Conservation (phyloP, 441 rosid genomes). For the Gossypium schwendimanii region DNA sequence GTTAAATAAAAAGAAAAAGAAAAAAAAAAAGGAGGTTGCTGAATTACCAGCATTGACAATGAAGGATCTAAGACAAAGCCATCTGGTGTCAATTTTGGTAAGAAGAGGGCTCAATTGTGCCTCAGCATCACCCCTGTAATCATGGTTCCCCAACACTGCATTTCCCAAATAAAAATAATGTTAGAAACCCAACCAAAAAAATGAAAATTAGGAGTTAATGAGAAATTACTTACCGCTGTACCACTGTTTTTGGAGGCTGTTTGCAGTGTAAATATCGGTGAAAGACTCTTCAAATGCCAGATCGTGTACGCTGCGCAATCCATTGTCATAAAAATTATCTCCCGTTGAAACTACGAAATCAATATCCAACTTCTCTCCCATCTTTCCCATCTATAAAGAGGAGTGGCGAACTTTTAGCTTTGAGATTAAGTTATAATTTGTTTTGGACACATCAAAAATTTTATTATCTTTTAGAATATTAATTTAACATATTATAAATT, state of each 20-base stretch:
- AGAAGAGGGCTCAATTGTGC: slow-evolving; percentile 64
- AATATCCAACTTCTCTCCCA: slow-evolving; percentile 40
- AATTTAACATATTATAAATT: too few species aligned
- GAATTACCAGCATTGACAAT: slow-evolving; percentile 49
- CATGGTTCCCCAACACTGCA: slow-evolving; percentile 84
- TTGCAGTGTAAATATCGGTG: slow-evolving; percentile 44
- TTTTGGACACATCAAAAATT: too few species aligned
- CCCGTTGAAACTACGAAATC: slow-evolving; percentile 70
- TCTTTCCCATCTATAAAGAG: slow-evolving; percentile 51
- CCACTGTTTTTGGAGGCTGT: slow-evolving; percentile 68
- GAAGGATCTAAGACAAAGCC: slow-evolving; percentile 72
- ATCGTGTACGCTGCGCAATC: slow-evolving; percentile 46
- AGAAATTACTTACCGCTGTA: slow-evolving; percentile 50
- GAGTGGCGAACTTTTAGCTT: too few species aligned
- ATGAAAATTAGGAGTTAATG: background rate
- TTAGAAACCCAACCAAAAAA: background rate
- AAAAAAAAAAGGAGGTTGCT: background rate
- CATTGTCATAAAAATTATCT: slow-evolving; percentile 66
- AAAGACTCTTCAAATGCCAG: slow-evolving; percentile 53
- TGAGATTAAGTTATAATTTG: too few species aligned
- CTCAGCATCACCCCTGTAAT: slow-evolving; percentile 67
- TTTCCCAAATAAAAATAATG: background rate
- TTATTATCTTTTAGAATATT: too few species aligned
- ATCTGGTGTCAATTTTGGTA: slow-evolving; percentile 39
- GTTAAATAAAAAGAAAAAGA: too few species aligned